Evolutionary conservation across 164 flowering plant species (phyloP).

Genomic region (Tetracentron sinense): DNA sequence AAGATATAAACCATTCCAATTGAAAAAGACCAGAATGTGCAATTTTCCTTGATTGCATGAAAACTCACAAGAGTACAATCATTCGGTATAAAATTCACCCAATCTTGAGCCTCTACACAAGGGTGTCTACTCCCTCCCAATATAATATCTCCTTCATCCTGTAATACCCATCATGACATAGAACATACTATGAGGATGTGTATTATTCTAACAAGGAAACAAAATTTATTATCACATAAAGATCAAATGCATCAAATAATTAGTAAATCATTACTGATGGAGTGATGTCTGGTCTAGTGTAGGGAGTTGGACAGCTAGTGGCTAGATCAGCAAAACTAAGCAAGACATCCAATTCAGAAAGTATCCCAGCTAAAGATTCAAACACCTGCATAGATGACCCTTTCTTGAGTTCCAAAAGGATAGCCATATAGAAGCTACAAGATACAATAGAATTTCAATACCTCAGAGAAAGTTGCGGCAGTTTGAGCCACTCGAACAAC

Average conservation of each 20-base stretch:
- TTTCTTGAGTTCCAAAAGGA: slow-evolving; percentile 9
- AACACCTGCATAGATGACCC: slow-evolving; percentile 65
- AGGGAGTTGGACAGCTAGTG: slow-evolving; percentile 74
- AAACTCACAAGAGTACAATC: slow-evolving; percentile 86
- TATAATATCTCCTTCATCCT: slow-evolving; percentile 87
- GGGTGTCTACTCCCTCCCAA: slow-evolving; percentile 95
- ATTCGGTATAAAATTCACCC: slow-evolving; percentile 98
- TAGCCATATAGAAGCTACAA: slow-evolving; percentile 1
- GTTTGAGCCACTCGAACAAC: slow-evolving; percentile 81
- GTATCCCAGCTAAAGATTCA: slow-evolving; percentile 59
- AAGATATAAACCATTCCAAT: slow-evolving; percentile 1
- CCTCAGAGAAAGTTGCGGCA: slow-evolving; percentile 84
- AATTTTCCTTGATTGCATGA: neutral
- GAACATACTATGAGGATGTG: neutral
- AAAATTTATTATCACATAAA: neutral
- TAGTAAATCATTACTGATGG: slow-evolving; percentile 48
- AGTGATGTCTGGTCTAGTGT: slow-evolving; percentile 80
- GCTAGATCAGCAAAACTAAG: slow-evolving; percentile 97
- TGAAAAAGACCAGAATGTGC: neutral
- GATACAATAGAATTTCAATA: slow-evolving; percentile 22
- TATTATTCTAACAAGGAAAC: neutral
- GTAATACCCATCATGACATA: slow-evolving; percentile 16
- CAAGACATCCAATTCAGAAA: slow-evolving; percentile 93
- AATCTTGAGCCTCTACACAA: slow-evolving; percentile 99
- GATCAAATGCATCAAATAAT: slow-evolving; percentile 10